phyloP scores from a whole-genome alignment of 495 filamentous ascomycete species.

The Neurospora cerealis region DNA sequence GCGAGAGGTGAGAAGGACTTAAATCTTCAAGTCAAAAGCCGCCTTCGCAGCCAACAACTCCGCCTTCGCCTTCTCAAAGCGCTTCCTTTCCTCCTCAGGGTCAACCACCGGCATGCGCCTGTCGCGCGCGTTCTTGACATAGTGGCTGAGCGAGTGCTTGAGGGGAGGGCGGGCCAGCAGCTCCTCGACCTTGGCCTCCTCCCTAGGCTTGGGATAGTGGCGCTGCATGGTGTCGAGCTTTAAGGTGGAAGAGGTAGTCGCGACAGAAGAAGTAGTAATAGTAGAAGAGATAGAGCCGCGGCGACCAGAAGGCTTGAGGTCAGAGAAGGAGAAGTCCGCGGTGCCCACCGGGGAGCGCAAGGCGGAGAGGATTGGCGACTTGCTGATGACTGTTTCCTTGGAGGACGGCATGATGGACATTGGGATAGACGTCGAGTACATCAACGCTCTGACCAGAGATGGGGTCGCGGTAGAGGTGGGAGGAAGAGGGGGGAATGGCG shows the following conservation, averaged over 20 bases:
- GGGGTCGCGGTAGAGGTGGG: neutral
- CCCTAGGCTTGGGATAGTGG: constrained; percentile 21
- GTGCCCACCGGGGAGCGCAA: neutral
- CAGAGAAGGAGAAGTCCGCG: neutral
- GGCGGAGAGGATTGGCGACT: neutral
- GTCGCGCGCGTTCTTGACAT: constrained; percentile 24
- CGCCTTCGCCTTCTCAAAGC: constrained; percentile 28
- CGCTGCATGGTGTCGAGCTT: constrained; percentile 20
- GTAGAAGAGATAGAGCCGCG: constrained; percentile 9
- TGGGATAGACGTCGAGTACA: neutral
- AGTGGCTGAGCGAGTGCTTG: constrained; percentile 28
- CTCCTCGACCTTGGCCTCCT: constrained; percentile 27
- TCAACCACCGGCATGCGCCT: neutral
- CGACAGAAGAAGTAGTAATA: constrained; percentile 1
- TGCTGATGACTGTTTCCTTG: neutral
- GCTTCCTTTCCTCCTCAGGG: constrained; percentile 16
- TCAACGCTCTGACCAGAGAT: neutral
- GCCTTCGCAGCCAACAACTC: constrained; percentile 21
- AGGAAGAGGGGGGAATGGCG: neutral
- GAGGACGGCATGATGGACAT: neutral
- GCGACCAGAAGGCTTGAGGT: neutral
- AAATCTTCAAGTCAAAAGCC: neutral
- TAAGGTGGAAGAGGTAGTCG: constrained; percentile 7
- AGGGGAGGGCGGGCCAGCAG: constrained; percentile 29
- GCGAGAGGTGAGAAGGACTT: neutral